A percentile compares a stretch with the other conserved stretches of the same genome.
phyloP scores from a whole-genome alignment of 1,139 yeast species.

The Taphrina pruni region DNA sequence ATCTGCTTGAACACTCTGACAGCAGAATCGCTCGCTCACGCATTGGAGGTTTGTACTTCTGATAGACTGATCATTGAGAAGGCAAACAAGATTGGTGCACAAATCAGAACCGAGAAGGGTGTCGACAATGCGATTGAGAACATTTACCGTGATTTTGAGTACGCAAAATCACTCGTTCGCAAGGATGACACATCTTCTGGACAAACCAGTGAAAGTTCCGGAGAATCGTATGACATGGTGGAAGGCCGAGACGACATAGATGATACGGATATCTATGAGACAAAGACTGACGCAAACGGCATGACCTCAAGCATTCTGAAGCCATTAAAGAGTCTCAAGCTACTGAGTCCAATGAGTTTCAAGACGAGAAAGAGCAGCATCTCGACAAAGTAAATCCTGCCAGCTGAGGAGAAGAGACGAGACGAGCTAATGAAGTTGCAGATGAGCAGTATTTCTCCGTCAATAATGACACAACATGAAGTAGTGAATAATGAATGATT shows the following conservation, averaged over 20 bases:
- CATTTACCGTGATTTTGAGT: slow-evolving; percentile 79
- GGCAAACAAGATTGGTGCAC: slow-evolving; percentile 67
- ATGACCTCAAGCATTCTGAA: slow-evolving; percentile 16
- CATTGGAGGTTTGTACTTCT: slow-evolving; percentile 69
- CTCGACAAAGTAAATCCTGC: neutral
- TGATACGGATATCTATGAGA: slow-evolving; percentile 33
- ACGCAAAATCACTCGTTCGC: slow-evolving; percentile 56
- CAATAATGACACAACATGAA: too few relatives aligned
- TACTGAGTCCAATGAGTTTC: slow-evolving; percentile 24
- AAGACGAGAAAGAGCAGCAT: neutral
- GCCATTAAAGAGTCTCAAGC: slow-evolving; percentile 25
- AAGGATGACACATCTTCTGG: slow-evolving; percentile 4
- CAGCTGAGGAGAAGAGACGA: too few relatives aligned
- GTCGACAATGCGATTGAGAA: slow-evolving; percentile 75
- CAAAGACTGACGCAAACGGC: slow-evolving; percentile 22
- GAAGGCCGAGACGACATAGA: slow-evolving; percentile 27
- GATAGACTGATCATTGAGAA: slow-evolving; percentile 69
- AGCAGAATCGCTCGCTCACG: slow-evolving; percentile 65
- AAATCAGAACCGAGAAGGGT: slow-evolving; percentile 75
- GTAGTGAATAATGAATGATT: too few relatives aligned
- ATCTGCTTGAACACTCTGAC: slow-evolving; percentile 71
- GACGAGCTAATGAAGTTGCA: too few relatives aligned
- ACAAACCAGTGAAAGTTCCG: slow-evolving; percentile 14
- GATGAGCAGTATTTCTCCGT: too few relatives aligned
- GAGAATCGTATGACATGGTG: slow-evolving; percentile 26